These are phyloP conservation scores for Phoenix roebelenii DNA, from an alignment of 176 grass and related monocot species.

Conservation along the genomic window DNA sequence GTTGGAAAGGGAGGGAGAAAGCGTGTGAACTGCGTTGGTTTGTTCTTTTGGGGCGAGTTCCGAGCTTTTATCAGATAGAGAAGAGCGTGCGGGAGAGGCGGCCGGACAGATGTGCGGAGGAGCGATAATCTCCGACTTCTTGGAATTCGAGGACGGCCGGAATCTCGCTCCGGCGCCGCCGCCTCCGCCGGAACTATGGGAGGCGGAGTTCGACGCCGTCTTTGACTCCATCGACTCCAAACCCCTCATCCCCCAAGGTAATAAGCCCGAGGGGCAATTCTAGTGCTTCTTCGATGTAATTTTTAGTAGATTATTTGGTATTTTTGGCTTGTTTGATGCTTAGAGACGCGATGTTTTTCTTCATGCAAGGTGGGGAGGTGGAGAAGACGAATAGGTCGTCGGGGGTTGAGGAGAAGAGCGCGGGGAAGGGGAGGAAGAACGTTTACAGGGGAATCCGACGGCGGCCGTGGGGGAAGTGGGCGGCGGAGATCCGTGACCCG, in stretches of 20 bases:
- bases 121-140: neutral
- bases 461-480: constrained; percentile 73
- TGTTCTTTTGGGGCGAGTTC: no score
- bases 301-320: no score
- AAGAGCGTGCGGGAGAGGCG: no score
- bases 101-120: constrained; percentile 3
- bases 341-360: neutral
- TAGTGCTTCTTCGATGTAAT: no score
- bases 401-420: neutral
- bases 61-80: no score
- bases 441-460: constrained; percentile 63
- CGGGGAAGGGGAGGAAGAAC: constrained; percentile 39
- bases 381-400: neutral
- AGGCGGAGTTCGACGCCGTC: no score
- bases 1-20: no score
- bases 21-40: no score
- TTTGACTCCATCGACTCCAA: no score
- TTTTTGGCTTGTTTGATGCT: no score
- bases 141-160: neutral
- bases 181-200: neutral
- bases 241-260: no score
- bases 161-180: neutral
- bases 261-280: no score
- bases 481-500: constrained; percentile 94
- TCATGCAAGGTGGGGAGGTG: neutral